A percentile compares a stretch with the other conserved stretches of the same genome.
These are phyloP conservation scores for Puccinia polysora DNA, from an alignment of 1,284 basidiomycete species.

Conservation along the genomic window DNA sequence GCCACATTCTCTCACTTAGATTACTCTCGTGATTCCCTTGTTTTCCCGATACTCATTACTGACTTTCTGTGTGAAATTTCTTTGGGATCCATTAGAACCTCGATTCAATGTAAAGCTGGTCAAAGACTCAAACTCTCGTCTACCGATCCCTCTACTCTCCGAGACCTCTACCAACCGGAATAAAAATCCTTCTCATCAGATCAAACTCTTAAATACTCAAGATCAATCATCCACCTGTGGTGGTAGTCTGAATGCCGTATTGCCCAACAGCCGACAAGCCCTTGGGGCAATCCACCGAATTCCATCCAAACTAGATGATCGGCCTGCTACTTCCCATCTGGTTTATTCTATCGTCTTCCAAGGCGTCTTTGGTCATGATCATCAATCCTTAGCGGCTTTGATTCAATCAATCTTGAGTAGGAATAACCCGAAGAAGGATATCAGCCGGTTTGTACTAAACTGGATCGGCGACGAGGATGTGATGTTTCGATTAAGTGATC, in stretches of 20 bases:
- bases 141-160: neutral
- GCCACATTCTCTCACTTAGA: neutral
- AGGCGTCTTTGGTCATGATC: constrained; percentile 34
- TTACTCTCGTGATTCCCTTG: neutral
- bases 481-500: constrained; percentile 9
- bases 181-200: neutral
- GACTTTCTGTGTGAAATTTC: neutral
- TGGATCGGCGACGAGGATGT: constrained; percentile 25
- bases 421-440: neutral
- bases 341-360: constrained; percentile 19
- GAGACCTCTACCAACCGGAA: neutral
- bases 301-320: constrained; percentile 5
- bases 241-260: no score
- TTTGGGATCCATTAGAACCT: constrained; percentile 7
- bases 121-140: constrained; percentile 13
- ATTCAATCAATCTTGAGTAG: neutral
- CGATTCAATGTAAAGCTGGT: constrained; percentile 21
- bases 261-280: no score
- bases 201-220: neutral
- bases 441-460: neutral
- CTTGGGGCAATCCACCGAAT: no score
- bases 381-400: constrained; percentile 17
- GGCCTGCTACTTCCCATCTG: neutral
- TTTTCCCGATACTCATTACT: no score
- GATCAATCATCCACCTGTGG: neutral